Evolutionary conservation across 2,329 filamentous ascomycete species (phyloP), one percentile per base, ranked within the genome.

Genomic region (Xylaria sp.): DNA sequence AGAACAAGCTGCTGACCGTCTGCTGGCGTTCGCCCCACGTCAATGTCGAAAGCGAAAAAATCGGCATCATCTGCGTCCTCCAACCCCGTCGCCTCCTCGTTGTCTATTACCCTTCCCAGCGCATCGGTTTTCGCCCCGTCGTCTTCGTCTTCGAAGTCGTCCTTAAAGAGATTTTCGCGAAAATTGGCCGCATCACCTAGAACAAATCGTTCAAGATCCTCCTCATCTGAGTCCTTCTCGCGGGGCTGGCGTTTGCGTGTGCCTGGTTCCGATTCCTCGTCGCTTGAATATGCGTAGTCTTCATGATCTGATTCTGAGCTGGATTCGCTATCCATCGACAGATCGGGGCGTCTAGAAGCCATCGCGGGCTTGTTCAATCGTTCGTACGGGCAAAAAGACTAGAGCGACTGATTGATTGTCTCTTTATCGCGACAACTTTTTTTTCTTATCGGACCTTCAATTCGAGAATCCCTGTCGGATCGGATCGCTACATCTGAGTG

Each of bases 121-220:
- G 58, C 70, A 51, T 75, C 76, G 33, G 75, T 72, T 38, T 73
- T 71, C 1, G 64, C 68, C 0, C 60, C 64, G 11, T 52, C 59
- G 3, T 48, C 65, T 11, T 68, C 69, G 2, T 72, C 71, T 40
- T 67, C 80, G 71, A 35, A 60, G 1, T 80, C 87, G 76, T 76
- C 79, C 71, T 79, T 78, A 67, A 90, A 90, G 53, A 98, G 79
- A 41, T 89, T 89, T 59, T 89, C 83, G 60, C 88, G 85, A 75
- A 98, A 98, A 33, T 89, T 91, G n/a, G 86, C 85, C 47, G 89
- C 87, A 77, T 96, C 91, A 57, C 95, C 95, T 64, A 99, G 91
- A 3, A 99, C 90, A 64, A 97, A 80, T 67, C 88, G 87, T 79
- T 97, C 94, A 29, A 97, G 86, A 74, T 94, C 92, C 72, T 90